Evolutionary conservation across 2,329 filamentous ascomycete species (phyloP), one percentile per base, ranked within the genome.

Genomic region (Teratosphaeria epicoccoides): DNA sequence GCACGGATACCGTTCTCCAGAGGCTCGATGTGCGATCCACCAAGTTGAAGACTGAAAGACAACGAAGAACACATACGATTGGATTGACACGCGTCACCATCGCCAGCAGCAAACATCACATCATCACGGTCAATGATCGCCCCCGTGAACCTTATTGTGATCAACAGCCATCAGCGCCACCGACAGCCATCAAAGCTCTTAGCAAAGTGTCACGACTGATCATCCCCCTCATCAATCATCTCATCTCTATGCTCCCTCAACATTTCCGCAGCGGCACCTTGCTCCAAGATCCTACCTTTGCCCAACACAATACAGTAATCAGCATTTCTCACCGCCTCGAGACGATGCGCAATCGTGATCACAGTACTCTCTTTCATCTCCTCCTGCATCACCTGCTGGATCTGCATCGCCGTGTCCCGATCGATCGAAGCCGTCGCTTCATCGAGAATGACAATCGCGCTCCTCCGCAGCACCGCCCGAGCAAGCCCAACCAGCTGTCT

Each of bases 401-500:
- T 79, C 53, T 75, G 65, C 59, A 71, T 69, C 14, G 80, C 79
- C 1, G 80, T 84, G 55, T 82, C 79, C 49, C 75, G 72, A 63
- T 85, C 82, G 55, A 84, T 81, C 47, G 76, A 80, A 2, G 81
- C 81, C 1, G 81, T 84, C 2, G 81, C 81, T 60, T 85, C 82
- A 59, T 85, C 82, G 61, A 85, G 73, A 48, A 85, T 77, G 9
- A 85, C 71, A 55, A 85, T 76, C 0, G 78, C 70, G 52, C 78
- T 81, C n/a, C 77, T 68, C 7, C 81, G 67, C 46, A 85, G 65
- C 49, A 85, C 74, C 0, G 82, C 81, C n/a, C 82, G 66, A 0
- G 81, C 78, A 1, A 85, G 70, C 0, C 81, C 81, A 2, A 85
- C 79, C 0, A 85, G 71, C 60, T 85, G 82, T 46, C 81, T 68